Evolutionary conservation across 1,139 yeast genomes (phyloP).

Genomic region (Lizanozyma gosingica): DNA sequence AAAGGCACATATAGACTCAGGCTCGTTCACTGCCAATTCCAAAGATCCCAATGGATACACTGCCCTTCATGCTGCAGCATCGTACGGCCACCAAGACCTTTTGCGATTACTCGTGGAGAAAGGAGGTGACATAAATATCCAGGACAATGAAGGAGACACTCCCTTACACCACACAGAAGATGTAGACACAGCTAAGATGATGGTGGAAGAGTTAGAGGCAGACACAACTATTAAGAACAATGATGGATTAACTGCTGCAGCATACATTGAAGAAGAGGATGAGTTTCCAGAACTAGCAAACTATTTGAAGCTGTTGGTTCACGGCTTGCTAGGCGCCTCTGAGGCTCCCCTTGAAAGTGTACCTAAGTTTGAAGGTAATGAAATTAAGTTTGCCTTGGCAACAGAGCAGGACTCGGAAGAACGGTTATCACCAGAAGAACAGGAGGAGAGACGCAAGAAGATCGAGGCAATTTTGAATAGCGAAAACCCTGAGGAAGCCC

Average conservation of each 20-base stretch:
- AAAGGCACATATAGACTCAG: slow-evolving; percentile 41
- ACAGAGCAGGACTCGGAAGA: slow-evolving; percentile 12
- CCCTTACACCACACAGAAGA: slow-evolving; percentile 90
- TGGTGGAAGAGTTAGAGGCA: slow-evolving; percentile 62
- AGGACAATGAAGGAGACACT: slow-evolving; percentile 88
- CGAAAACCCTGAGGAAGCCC: slow-evolving; percentile 70
- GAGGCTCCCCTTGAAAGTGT: slow-evolving; percentile 4
- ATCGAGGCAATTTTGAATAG: slow-evolving; percentile 66
- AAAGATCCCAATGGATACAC: slow-evolving; percentile 93
- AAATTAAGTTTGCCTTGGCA: slow-evolving; percentile 2
- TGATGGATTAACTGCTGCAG: slow-evolving; percentile 66
- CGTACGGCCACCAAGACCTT: slow-evolving; percentile 75
- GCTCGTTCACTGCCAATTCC: slow-evolving; percentile 53
- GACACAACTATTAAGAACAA: slow-evolving; percentile 53
- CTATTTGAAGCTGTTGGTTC: slow-evolving; percentile 46
- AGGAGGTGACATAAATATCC: slow-evolving; percentile 76
- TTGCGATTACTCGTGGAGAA: slow-evolving; percentile 45
- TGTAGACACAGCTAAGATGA: slow-evolving; percentile 47
- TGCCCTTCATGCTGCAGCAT: slow-evolving; percentile 93
- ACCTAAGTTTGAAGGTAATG: not conserved
- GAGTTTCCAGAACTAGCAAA: slow-evolving; percentile 73
- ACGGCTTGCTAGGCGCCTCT: slow-evolving; percentile 13
- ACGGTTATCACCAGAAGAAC: slow-evolving; percentile 27
- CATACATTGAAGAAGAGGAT: slow-evolving; percentile 71
- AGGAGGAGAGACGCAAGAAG: slow-evolving; percentile 50